Base-by-base conservation (phyloP, 2,329 filamentous ascomycete genomes). In the Emericellopsis atlantica region DNA sequence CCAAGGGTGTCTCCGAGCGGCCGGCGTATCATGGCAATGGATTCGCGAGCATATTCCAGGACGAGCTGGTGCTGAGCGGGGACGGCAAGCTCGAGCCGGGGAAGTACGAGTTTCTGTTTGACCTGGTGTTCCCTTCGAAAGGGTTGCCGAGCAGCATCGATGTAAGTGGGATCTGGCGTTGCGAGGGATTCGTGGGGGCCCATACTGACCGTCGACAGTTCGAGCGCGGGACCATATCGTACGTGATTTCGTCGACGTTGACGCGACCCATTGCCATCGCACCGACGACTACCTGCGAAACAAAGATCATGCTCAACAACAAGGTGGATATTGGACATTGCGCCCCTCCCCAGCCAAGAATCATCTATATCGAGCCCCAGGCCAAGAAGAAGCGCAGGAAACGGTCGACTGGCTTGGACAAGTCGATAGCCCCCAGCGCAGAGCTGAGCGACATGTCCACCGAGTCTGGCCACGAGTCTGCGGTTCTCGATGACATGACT, bases 131-230 rank as follows among this genome's bases (percentile, higher is more conserved):
- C 48, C 81, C 82, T 2, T 66, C 72, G 39, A 74, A 77, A 50
- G 74, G 73, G 5, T 62, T 92, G 44, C 85, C 85, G n/a, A 95
- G 86, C 61, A 95, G 90, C 58, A 90, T 98, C 54, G 89, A 94
- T 64, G 90, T 95, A 73, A 55, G 84, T 69, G 37, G 16, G 37
- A 26, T 14, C 6, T 36, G 31, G 12, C 24, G 26, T 22, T 16
- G n/a, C 35, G 11, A 24, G 15, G 34, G 16, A 11, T 2, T 23
- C 32, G 38, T 11, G 18, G 14, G 14, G 23, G 21, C 31, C n/a
- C 10, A 5, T 11, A 22, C 7, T 24, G 33, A 31, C 36, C 16
- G 40, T n/a, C 14, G 10, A 9, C 31, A 96, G 88, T 98, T 98
- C 59, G 92, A 96, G 62, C 80, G 90, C 55, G 92, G 92, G 31